Evolutionary conservation across 2,329 filamentous ascomycete genomes (phyloP).

Genomic region (Paramyrothecium roridum): DNA sequence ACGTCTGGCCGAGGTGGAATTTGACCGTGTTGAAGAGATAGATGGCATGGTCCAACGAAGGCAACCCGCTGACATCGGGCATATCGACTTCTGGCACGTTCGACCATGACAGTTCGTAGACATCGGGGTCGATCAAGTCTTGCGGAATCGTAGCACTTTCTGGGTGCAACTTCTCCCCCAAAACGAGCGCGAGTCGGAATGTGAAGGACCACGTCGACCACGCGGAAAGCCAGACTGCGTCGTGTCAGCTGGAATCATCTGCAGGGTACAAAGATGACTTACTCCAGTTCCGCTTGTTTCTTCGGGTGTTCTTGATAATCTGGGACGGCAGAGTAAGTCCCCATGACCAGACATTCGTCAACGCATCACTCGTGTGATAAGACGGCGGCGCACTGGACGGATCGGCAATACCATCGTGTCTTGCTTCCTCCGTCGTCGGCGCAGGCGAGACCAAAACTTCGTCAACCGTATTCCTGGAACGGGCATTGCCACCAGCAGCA

Average conservation of each 20-base stretch:
- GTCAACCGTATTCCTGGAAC: no score
- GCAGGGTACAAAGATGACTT: conserved; percentile 5
- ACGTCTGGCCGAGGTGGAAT: conserved; percentile 33
- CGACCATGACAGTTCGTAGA: no score
- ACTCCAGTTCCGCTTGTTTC: conserved; percentile 32
- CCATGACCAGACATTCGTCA: no score
- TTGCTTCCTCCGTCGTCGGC: no score
- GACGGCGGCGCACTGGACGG: no score
- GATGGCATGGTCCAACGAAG: conserved; percentile 28
- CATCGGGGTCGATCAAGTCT: not conserved
- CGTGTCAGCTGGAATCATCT: not conserved
- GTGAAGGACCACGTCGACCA: conserved; percentile 32
- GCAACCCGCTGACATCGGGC: conserved; percentile 27
- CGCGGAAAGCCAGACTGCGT: conserved; percentile 24
- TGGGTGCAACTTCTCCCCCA: conserved; percentile 24
- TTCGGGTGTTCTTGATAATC: conserved; percentile 23
- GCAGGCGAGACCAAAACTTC: no score
- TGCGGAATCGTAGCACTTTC: conserved; percentile 14
- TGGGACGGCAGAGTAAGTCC: conserved; percentile 23
- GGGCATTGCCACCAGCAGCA: no score
- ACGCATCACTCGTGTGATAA: no score
- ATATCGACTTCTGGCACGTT: conserved; percentile 9
- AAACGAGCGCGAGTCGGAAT: conserved; percentile 23
- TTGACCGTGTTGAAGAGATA: conserved; percentile 31
- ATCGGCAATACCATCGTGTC: no score